Conservation (phyloP, 192 early-diverging fungal species). For the Backusella luteola region DNA sequence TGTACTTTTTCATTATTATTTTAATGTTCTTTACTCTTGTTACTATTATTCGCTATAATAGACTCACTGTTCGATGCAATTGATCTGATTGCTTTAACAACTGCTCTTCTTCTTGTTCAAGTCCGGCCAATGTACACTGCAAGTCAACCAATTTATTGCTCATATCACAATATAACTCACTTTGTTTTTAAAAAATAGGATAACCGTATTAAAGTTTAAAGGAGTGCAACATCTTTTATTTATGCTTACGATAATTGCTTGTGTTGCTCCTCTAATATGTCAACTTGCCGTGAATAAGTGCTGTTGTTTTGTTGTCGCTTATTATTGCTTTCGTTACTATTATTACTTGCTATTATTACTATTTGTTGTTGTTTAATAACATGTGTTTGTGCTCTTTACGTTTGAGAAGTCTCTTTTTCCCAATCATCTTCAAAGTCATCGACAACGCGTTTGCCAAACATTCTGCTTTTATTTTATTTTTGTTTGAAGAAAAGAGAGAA, state of each 20-base stretch:
- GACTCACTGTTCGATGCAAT: background rate
- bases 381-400: background rate
- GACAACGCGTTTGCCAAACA: background rate
- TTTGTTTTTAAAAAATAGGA: background rate
- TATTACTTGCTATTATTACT: background rate
- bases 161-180: background rate
- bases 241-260: background rate
- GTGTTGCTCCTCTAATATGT: constrained; percentile 1
- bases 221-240: background rate
- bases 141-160: background rate
- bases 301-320: background rate
- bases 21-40: background rate
- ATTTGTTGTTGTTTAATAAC: too few relatives aligned
- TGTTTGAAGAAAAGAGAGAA: background rate
- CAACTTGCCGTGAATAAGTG: background rate
- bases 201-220: background rate
- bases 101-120: background rate
- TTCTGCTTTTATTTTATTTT: background rate
- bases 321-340: background rate
- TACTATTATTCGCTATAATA: background rate
- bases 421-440: constrained; percentile 10
- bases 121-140: background rate
- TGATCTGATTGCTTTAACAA: background rate
- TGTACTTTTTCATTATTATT: background rate
- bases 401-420: background rate